A percentile compares a stretch with the other conserved stretches of the same genome.
phyloP scores from a whole-genome alignment of 495 filamentous ascomycete species.

The Aspergillus saccharolyticus region DNA sequence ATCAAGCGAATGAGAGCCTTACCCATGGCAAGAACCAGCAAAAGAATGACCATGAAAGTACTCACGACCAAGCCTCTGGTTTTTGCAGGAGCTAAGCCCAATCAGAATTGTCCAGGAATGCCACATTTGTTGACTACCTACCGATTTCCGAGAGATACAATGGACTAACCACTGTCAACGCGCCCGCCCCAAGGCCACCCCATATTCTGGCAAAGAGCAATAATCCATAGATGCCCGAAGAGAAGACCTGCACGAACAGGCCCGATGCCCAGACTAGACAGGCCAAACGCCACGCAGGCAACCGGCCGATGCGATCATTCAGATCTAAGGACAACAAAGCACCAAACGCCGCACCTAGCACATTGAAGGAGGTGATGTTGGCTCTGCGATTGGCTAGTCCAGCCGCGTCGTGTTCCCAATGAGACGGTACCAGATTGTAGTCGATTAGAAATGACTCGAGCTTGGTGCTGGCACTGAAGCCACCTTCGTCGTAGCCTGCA shows the following conservation, averaged over 20 bases:
- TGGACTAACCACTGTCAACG: conserved; percentile 44
- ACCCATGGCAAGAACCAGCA: conserved; percentile 37
- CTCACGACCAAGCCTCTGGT: conserved; percentile 48
- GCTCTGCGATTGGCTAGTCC: conserved; percentile 39
- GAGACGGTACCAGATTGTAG: conserved; percentile 32
- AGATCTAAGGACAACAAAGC: conserved; percentile 35
- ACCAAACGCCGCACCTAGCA: conserved; percentile 40
- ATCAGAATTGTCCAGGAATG: neutral
- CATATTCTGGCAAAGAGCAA: conserved; percentile 42
- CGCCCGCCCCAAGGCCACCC: conserved; percentile 44
- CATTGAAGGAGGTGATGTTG: conserved; percentile 45
- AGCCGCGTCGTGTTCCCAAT: conserved; percentile 33
- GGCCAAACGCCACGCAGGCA: conserved; percentile 36
- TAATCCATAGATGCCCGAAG: conserved; percentile 41
- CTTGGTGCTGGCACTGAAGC: conserved; percentile 40
- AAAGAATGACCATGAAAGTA: conserved; percentile 45
- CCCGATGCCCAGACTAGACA: conserved; percentile 39
- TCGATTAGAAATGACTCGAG: conserved; percentile 37
- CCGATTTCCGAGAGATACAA: conserved; percentile 49
- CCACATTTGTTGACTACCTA: conserved; percentile 5
- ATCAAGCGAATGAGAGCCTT: conserved; percentile 7
- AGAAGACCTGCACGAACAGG: conserved; percentile 40
- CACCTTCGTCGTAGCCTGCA: conserved; percentile 47
- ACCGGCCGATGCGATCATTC: conserved; percentile 39
- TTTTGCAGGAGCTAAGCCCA: conserved; percentile 32